Percentiles rank a stretch among this genome's conserved stretches.
Conservation (phyloP, 2,329 filamentous ascomycete species). For the Hymenoscyphus scutula region DNA sequence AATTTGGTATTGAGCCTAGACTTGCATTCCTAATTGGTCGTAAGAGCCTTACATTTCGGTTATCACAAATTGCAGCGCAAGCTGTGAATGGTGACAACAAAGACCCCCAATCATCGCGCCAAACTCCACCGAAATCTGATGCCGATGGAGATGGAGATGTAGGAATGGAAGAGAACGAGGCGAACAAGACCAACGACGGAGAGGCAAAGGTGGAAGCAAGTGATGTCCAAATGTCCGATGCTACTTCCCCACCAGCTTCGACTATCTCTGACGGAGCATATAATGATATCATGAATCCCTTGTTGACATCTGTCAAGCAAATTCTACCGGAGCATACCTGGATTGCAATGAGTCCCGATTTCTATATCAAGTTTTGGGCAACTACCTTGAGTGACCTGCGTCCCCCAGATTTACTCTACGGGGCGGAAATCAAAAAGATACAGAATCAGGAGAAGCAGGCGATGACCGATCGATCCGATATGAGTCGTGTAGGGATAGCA, state of each 20-base stretch:
- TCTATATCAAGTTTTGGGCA: conserved; percentile 92
- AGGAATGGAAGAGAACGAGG: conserved; percentile 24
- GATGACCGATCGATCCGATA: conserved; percentile 69
- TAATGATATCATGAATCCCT: conserved; percentile 68
- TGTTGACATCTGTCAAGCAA: conserved; percentile 67
- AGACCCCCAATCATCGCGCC: conserved; percentile 10
- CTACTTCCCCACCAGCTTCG: conserved; percentile 16
- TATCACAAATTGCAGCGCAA: conserved; percentile 39
- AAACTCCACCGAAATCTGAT: conserved; percentile 38
- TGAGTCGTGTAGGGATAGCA: conserved; percentile 62
- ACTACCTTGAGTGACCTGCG: conserved; percentile 78
- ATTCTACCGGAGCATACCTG: conserved; percentile 63
- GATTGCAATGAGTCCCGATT: conserved; percentile 70
- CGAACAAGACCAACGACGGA: conserved; percentile 18
- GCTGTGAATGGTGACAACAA: conserved; percentile 28
- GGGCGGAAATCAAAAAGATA: conserved; percentile 68
- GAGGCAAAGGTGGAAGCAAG: conserved; percentile 8
- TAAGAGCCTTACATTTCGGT: conserved; percentile 66
- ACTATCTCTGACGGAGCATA: conserved; percentile 38
- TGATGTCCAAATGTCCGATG: conserved; percentile 40
- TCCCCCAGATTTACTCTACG: conserved; percentile 74
- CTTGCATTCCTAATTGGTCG: conserved; percentile 84
- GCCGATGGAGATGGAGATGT: conserved; percentile 61
- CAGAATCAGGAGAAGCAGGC: conserved; percentile 66
- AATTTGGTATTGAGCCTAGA: conserved; percentile 76